Percentiles rank a stretch among this genome's conserved stretches.
These are phyloP conservation scores for Lactarius trivialis DNA, from an alignment of 768 basidiomycete genomes.

Conservation along the genomic window DNA sequence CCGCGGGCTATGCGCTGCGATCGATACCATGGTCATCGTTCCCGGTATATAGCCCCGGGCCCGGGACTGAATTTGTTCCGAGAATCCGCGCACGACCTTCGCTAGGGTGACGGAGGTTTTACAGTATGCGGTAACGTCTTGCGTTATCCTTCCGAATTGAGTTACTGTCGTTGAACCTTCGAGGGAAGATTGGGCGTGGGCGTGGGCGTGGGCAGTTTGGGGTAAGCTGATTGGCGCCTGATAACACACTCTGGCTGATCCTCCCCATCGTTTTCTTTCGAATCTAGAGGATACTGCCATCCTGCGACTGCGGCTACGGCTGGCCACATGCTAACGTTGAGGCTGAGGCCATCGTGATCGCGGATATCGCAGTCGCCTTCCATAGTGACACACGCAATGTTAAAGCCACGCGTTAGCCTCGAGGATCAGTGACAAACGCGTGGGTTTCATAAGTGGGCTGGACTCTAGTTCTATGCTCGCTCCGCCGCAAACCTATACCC, in stretches of 20 bases:
- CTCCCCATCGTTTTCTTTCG: constrained; percentile 1
- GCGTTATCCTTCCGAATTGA: background rate
- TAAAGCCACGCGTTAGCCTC: constrained; percentile 16
- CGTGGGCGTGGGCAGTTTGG: background rate
- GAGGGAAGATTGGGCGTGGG: background rate
- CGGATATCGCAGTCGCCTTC: background rate
- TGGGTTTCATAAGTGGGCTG: constrained; percentile 12
- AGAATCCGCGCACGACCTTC: too few species aligned
- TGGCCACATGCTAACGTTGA: background rate
- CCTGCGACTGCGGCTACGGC: constrained; percentile 1
- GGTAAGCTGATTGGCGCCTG: background rate
- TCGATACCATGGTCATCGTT: background rate
- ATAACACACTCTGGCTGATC: constrained; percentile 1
- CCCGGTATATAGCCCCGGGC: background rate
- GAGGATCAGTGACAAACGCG: constrained; percentile 8
- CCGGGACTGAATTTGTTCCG: background rate
- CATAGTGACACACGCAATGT: background rate
- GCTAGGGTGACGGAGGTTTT: background rate
- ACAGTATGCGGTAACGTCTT: background rate
- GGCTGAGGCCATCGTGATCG: background rate
- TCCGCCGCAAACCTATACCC: constrained; percentile 10
- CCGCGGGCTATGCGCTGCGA: background rate
- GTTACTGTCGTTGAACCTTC: background rate
- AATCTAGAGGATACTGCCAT: background rate
- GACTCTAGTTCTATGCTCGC: background rate